Evolutionary conservation across 192 early-diverging fungal genomes (phyloP), one percentile per base, ranked within the genome.

Genomic region (Podila clonocystis): DNA sequence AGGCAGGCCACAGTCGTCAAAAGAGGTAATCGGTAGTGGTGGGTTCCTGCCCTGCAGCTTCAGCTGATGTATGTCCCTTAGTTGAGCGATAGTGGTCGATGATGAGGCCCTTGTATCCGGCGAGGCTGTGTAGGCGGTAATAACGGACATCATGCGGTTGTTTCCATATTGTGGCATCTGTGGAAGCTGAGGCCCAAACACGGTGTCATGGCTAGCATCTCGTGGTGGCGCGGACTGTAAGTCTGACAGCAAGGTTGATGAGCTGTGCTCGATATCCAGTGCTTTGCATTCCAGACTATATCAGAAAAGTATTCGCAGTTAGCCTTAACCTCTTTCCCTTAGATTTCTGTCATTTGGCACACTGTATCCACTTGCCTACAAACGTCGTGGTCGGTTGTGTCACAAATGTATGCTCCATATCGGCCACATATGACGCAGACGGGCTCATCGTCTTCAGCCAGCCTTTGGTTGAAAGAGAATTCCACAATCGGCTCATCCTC

Each of bases 341-440:
- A 12, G 12, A 71, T 33, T 59, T 83, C 68, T 57, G 62, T 78
- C 41, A n/a, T 34, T 66, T 31, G 2, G 13, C 22, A 24, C 22
- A 0, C 3, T n/a, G 22, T 22, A 19, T 33, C 38, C 31, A 38
- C 28, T 68, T 77, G 74, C 84, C 83, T 85, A 64, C 85, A 86
- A 2, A 86, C 78, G 71, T 75, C 77, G 34, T 86, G 68, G 7
- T 86, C 59, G 11, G 86, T 86, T 5, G 63, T 48, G 48, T 84
- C 66, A 59, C 70, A 79, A 22, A 84, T 86, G 45, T 84, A 86
- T 64, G 78, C 87, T 2, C 86, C 87, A 64, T 82, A 87, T 61
- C 64, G 64, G 5, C 85, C 84, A 67, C 86, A 87, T 20, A 87
- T 58, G 20, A 75, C 41, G 50, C 87, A 87, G 1, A 70, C 9